Evolutionary conservation across 1,284 basidiomycete genomes (phyloP).

Genomic region (Cryptococcus deneoformans): DNA sequence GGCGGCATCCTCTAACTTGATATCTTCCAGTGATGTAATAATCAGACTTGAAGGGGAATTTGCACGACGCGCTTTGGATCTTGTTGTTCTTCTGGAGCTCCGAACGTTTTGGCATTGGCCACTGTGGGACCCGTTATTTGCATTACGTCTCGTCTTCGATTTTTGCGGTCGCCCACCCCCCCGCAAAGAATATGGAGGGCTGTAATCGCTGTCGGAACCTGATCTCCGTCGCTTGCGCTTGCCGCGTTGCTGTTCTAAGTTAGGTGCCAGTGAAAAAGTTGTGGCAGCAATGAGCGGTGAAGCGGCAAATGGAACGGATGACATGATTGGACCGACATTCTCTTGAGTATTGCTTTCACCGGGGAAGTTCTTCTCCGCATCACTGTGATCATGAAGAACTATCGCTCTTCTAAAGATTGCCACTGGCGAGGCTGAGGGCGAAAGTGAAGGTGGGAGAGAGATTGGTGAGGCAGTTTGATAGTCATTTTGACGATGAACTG

Average conservation of each 20-base stretch:
- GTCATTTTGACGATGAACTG: not conserved
- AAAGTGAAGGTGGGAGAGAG: not conserved
- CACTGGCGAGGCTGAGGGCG: not conserved
- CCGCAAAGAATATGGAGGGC: not conserved
- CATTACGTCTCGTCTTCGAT: not conserved
- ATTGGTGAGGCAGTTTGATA: not conserved
- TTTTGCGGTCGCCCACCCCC: not conserved
- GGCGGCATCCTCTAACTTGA: constrained; percentile 12
- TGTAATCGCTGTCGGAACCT: not conserved
- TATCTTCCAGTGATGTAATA: constrained; percentile 15
- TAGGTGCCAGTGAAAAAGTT: not conserved
- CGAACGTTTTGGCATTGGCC: not conserved
- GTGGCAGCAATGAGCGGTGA: too few relatives aligned
- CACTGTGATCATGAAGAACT: not conserved
- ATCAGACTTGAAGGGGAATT: constrained; percentile 10
- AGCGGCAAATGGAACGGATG: too few relatives aligned
- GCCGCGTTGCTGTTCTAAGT: not conserved
- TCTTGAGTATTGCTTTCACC: not conserved
- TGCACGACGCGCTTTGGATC: constrained; percentile 15
- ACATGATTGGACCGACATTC: too few relatives aligned
- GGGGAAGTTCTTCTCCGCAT: not conserved
- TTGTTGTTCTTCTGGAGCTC: constrained; percentile 6
- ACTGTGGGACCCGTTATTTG: not conserved
- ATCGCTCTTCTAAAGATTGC: not conserved
- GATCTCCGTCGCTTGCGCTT: not conserved